Evolutionary conservation across 108 stramenopile genomes (phyloP), one percentile per base, ranked within the genome.

Genomic region (Fragilariopsis cylindrus): DNA sequence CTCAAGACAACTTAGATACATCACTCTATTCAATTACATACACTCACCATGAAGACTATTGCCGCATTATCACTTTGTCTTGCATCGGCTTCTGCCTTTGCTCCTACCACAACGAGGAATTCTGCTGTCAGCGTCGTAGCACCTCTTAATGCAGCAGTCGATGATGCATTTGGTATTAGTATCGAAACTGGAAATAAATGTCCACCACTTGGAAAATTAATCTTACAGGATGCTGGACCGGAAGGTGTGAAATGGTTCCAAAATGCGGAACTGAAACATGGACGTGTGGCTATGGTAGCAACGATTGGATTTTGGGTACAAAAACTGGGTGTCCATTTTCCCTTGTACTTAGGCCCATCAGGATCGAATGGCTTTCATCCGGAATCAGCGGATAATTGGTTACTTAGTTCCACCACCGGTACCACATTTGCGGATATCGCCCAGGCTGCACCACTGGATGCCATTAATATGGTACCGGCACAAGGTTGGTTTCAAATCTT

Each of bases 201-300:
- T 77, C 90, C 90, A 41, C 90, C 90, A 53, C 76, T 88, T 40
- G 90, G 90, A 19, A 73, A 77, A 58, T 65, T 67, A 47, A 81
- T 91, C 74, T 68, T 91, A n/a, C 84, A 88, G 71, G 88, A 87
- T 74, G 80, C 85, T n/a, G 77, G 80, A 21, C 85, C 85, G 66
- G 76, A 72, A n/a, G 88, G 73, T 19, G 62, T 91, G 76, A 87
- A 88, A 66, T 91, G 90, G 90, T 91, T 88, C 86, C 87, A 91
- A 67, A 91, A 88, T 70, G 84, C 90, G 40, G 90, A 91, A 67
- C 73, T 91, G 56, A 91, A 91, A 81, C 85, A 91, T 72, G 90
- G 90, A 30, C 85, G 90, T 56, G 74, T 88, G 71, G 89, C 89
- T 16, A 90, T 90, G 89, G 77, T 90, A 71, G 89, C 89, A 43